Conservation (phyloP, 129 eudicot genomes). For the Arctium lappa region DNA sequence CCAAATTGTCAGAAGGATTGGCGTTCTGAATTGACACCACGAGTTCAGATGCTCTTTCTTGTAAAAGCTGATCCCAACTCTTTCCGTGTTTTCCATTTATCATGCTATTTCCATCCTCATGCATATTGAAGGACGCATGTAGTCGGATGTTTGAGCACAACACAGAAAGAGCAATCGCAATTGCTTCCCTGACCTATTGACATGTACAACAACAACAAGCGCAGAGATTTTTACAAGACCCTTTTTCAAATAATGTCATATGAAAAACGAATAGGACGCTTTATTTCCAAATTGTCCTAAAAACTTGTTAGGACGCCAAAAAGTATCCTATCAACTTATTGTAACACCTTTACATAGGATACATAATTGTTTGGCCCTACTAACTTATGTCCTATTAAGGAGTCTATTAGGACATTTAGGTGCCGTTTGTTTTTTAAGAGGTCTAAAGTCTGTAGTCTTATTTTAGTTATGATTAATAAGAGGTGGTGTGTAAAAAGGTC, state of each 20-base stretch:
- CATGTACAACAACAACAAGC: conserved; percentile 10
- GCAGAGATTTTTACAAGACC: neutral
- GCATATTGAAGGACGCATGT: conserved; percentile 36
- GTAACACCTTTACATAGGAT: neutral
- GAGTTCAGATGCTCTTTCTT: conserved; percentile 64
- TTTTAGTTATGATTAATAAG: too few relatives aligned
- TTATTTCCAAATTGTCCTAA: neutral
- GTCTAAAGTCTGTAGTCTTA: too few relatives aligned
- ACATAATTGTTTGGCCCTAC: neutral
- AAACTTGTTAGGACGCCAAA: neutral
- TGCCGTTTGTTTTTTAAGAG: too few relatives aligned
- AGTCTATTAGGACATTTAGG: neutral
- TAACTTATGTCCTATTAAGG: neutral
- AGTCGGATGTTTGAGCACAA: conserved; percentile 90
- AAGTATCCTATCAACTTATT: neutral
- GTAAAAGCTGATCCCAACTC: conserved; percentile 60
- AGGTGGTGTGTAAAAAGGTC: too few relatives aligned
- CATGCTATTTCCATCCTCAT: conserved; percentile 23
- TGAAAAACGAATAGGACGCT: neutral
- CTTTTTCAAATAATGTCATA: neutral
- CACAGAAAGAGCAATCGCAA: conserved; percentile 84
- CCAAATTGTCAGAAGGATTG: conserved; percentile 56
- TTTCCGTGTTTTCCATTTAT: conserved; percentile 23
- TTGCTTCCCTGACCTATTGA: conserved; percentile 90
- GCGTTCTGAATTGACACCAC: conserved; percentile 62